Base-by-base conservation (phyloP, 2,329 filamentous ascomycete species). In the Penicillium sp. region DNA sequence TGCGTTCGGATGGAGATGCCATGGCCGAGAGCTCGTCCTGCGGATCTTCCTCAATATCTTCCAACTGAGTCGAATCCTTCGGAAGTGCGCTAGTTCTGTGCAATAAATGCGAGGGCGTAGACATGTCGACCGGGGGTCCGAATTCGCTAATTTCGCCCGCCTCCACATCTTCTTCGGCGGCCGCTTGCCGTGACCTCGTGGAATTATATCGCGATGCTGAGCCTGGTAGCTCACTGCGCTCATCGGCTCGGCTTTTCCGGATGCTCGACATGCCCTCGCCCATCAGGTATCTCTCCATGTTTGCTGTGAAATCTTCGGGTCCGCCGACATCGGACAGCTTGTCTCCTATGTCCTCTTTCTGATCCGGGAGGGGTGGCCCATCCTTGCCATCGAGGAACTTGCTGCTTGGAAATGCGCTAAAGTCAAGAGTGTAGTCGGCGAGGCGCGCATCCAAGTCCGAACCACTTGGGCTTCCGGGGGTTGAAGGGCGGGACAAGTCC, bases 51-150 rank as follows among this genome's bases (percentile, higher is more conserved):
- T 76, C 73, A 20, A 77, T 76, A 31, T 72, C 69, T 54, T 77
- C 75, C 8, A 78, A 58, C 20, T 74, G 73, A 1, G 71, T 75
- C 7, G 66, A 67, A 45, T 76, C 74, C 49, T 69, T 73, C 0
- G 62, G 64, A 1, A 68, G 54, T 1, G 57, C 65, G 39, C 66
- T 68, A 5, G 60, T 68, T 35, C 75, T 61, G 54, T 72, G 73
- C 54, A 78, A 61, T 8, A 79, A 37, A 60, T 78, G 77, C 17
- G 76, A 77, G 5, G 77, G 77, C 0, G 77, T 79, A 1, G 77
- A 79, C 73, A 78, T 79, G 55, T 79, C 77, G 10, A 78, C 67
- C 2, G 77, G 76, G 10, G 76, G 76, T 2, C 73, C 76, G 43
- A 78, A 77, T 65, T 79, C 76, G 48, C 76, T 79, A 54, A 76